These are phyloP conservation scores for Mycena vulgaris DNA, from an alignment of 768 basidiomycete species.

Conservation along the genomic window DNA sequence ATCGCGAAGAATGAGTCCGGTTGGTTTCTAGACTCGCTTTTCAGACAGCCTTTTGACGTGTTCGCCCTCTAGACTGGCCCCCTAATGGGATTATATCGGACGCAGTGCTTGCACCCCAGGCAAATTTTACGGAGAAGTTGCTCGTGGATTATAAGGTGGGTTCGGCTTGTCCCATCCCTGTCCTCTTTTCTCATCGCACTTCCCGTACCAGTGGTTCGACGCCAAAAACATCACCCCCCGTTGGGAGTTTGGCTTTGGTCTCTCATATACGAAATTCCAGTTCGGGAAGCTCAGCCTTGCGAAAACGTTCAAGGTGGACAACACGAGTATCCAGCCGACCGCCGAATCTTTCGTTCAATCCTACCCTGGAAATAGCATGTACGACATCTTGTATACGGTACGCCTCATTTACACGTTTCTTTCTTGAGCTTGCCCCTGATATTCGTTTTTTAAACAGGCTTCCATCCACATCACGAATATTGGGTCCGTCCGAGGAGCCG, in stretches of 20 bases:
- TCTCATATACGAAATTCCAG: slow-evolving; percentile 25
- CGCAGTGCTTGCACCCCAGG: slow-evolving; percentile 15
- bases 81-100: slow-evolving; percentile 17
- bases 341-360: slow-evolving; percentile 15
- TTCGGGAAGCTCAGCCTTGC: slow-evolving; percentile 20
- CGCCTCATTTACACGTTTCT: background rate
- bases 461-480: slow-evolving; percentile 17
- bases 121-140: slow-evolving; percentile 29
- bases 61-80: slow-evolving; percentile 21
- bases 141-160: slow-evolving; percentile 24
- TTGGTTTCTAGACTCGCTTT: background rate
- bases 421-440: too few species aligned
- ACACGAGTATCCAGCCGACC: slow-evolving; percentile 23
- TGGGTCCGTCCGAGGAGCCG: slow-evolving; percentile 18
- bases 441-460: slow-evolving; percentile 15
- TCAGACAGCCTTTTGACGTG: background rate
- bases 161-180: too few species aligned
- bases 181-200: background rate
- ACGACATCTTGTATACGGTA: slow-evolving; percentile 28
- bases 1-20: slow-evolving; percentile 23
- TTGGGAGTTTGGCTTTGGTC: slow-evolving; percentile 25
- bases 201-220: slow-evolving; percentile 19
- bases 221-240: slow-evolving; percentile 31
- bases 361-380: slow-evolving; percentile 18
- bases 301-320: slow-evolving; percentile 20